Base-by-base conservation (phyloP, 1,284 basidiomycete species). In the Caloboletus firmus region DNA sequence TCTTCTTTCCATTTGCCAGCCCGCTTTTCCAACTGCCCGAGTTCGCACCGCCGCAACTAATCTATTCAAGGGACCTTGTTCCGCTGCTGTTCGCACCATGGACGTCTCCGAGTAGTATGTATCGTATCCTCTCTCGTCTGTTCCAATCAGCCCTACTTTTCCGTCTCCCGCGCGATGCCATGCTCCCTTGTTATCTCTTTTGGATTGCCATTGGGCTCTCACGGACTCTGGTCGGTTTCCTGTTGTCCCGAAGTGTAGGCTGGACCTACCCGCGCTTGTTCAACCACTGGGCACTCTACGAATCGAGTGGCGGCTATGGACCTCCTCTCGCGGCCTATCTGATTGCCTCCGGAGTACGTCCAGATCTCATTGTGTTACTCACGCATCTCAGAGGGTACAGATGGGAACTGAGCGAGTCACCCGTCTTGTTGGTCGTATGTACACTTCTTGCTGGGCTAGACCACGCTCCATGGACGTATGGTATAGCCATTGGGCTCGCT, bases 231-330 rank as follows among this genome's bases (percentile, higher is more conserved):
- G 28, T 61, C 9, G 72, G 68, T 13, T 72, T 68, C 50, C 48
- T 76, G 17, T 52, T 76, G 24, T 69, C 67, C n/a, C 62, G 71
- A 8, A 60, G 70, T 44, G 66, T 76, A 20, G 75, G 76, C 18
- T 76, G 74, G 74, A 62, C 72, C 17, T 66, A 67, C 43, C 76
- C 74, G 1, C 50, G 31, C 10, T 48, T 77, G n/a, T 76, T 77
- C 59, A 69, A 58, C 42, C 76, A 77, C 55, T 75, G 69, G 61
- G 66, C 72, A 15, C 60, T 76, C 4, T 77, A 77, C 49, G 76
- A 78, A 54, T 58, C 63, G 12, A 66, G 62, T 17, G 61, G 69
- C 8, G 74, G 76, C 43, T 70, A 71, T 39, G 75, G 74, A 7
- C 71, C 74, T 35, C 47, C 69, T 17, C 54, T 76, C 4, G 55